Evolutionary conservation across 169 alveolate species (phyloP).

Genomic region (Plasmodium berghei): DNA sequence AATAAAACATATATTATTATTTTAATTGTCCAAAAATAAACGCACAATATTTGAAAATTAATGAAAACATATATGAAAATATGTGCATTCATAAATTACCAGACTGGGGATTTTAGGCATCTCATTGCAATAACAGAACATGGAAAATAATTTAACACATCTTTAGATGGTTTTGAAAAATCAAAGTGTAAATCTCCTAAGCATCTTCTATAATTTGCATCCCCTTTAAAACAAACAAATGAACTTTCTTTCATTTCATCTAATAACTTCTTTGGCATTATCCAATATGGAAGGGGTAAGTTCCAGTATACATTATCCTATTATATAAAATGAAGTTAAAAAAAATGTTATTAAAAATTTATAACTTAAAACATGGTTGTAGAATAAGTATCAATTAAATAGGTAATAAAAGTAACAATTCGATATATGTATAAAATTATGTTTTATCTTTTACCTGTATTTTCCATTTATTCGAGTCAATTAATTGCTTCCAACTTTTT

Average conservation of each 20-base stretch:
- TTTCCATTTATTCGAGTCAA: constrained; percentile 28
- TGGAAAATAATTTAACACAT: constrained; percentile 60
- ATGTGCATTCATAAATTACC: constrained; percentile 9
- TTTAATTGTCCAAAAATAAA: background rate
- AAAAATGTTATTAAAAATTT: background rate
- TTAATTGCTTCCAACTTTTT: constrained; percentile 48
- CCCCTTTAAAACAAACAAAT: constrained; percentile 65
- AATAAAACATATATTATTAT: background rate
- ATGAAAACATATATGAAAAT: background rate
- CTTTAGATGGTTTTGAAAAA: constrained; percentile 33
- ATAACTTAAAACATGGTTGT: background rate
- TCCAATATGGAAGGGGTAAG: constrained; percentile 63
- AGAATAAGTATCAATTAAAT: background rate
- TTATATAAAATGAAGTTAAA: background rate
- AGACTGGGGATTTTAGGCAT: constrained; percentile 47
- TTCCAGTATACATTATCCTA: constrained; percentile 66
- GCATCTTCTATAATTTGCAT: constrained; percentile 67
- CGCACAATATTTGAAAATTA: background rate
- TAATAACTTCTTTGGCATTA: constrained; percentile 32
- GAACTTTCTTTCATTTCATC: constrained; percentile 38
- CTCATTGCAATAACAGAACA: constrained; percentile 35
- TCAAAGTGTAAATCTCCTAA: constrained; percentile 53
- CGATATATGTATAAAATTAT: background rate
- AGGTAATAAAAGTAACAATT: background rate
- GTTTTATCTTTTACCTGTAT: constrained; percentile 23